Percentiles rank a stretch among this genome's conserved stretches.
Conservation (phyloP, 768 basidiomycete genomes). For the Boletus rufocinnamomeus region DNA sequence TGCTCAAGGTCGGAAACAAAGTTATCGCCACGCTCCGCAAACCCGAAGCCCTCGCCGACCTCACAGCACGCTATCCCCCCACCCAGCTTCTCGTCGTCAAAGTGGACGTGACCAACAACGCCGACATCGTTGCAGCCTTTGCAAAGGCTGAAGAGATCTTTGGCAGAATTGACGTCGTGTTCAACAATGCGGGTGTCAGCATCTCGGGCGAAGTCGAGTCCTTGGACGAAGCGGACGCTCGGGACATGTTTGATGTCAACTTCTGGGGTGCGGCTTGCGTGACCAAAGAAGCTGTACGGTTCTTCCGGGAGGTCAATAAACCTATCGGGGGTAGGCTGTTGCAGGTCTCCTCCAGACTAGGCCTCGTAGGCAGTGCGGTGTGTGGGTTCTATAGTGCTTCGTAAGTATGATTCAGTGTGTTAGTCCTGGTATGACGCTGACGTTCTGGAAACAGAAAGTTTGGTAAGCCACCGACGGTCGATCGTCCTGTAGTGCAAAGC, state of each 20-base stretch:
- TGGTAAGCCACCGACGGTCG: constrained; percentile 5
- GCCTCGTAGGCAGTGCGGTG: constrained; percentile 23
- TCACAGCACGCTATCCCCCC: constrained; percentile 24
- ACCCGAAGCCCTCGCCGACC: constrained; percentile 34
- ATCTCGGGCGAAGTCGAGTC: constrained; percentile 40
- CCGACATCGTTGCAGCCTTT: constrained; percentile 33
- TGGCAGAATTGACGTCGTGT: constrained; percentile 40
- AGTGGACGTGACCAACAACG: constrained; percentile 34
- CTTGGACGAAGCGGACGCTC: constrained; percentile 32
- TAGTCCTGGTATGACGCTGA: background rate
- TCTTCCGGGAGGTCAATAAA: constrained; percentile 41
- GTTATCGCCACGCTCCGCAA: constrained; percentile 47
- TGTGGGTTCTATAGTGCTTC: constrained; percentile 30
- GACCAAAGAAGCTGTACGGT: constrained; percentile 30
- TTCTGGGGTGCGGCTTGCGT: constrained; percentile 40
- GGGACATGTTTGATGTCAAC: constrained; percentile 38
- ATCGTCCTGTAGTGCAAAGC: background rate
- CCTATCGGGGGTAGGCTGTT: constrained; percentile 42
- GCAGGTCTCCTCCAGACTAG: constrained; percentile 40
- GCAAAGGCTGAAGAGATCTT: constrained; percentile 26
- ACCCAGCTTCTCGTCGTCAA: constrained; percentile 33
- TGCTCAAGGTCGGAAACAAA: constrained; percentile 38
- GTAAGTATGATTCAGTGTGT: constrained; percentile 10
- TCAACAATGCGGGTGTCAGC: constrained; percentile 38
- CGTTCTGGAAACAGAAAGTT: constrained; percentile 12